Evolutionary conservation across 495 filamentous ascomycete genomes (phyloP), one percentile per base, ranked within the genome.

Genomic region (Achaetomiella virescens): DNA sequence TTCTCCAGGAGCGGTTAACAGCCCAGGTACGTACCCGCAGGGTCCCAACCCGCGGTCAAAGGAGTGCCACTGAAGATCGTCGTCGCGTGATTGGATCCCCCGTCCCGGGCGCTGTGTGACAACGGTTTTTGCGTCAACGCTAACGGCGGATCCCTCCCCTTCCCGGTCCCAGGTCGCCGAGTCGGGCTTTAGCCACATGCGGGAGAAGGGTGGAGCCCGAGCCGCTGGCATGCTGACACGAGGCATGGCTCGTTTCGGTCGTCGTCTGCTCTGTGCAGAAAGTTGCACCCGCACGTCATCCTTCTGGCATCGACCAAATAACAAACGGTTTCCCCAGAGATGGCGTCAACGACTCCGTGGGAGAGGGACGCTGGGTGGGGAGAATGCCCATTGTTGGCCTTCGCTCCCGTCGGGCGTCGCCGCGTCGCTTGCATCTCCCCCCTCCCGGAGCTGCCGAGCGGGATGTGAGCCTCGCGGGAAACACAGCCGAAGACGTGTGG

Each of bases 41-140:
- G 40, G 55, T 29, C 18, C 33, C 46, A n/a, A n/a, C 45, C 37
- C 8, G 42, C 44, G 52, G 44, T 27, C 47, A 55, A 49, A 40
- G 52, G 61, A 48, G 58, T 60, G 63, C 63, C 65, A 66, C 65
- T 31, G 64, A 62, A 55, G 66, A 65, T 67, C 64, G 48, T 46
- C 43, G 10, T 17, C 2, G n/a, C 37, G 12, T 57, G 20, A 67
- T 65, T 65, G 66, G 63, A 55, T 55, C 58, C 60, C 65, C 62
- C 58, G 35, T 60, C 59, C 66, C 66, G 64, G 52, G 61, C 63
- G 65, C 61, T 66, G 68, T 71, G 62, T 62, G 68, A 69, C 68
- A 70, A 70, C 64, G 64, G 68, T 64, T 69, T 69, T 69, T 66
- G 66, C 64, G 68, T 64, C 59, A 68, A 70, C 63, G 67, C 66